Evolutionary conservation across 768 basidiomycete species (phyloP).

Genomic region (Boletus patriciae): DNA sequence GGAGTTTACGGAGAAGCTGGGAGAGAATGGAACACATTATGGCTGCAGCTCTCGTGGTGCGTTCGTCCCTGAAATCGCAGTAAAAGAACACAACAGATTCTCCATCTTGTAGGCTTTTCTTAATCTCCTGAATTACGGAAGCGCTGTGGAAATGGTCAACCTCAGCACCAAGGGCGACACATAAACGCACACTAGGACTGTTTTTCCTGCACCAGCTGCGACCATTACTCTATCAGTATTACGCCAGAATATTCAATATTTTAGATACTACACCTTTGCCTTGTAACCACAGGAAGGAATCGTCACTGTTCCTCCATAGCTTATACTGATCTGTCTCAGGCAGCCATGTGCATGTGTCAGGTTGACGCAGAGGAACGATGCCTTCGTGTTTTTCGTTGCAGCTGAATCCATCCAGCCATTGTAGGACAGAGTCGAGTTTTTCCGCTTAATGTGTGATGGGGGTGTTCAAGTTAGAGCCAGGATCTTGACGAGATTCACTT

Average conservation of each 20-base stretch:
- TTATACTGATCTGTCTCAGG: neutral
- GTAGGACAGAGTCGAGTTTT: neutral
- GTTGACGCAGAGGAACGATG: neutral
- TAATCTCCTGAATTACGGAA: neutral
- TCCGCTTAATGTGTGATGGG: neutral
- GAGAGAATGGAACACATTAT: slow-evolving; percentile 16
- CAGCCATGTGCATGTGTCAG: slow-evolving; percentile 7
- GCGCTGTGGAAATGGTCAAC: neutral
- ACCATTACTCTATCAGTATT: neutral
- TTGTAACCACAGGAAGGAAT: slow-evolving; percentile 8
- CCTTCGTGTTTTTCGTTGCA: slow-evolving; percentile 1
- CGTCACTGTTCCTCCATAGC: neutral
- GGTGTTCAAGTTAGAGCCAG: neutral
- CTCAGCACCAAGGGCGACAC: neutral
- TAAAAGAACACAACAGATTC: slow-evolving; percentile 16
- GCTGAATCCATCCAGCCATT: neutral
- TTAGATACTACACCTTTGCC: slow-evolving; percentile 1
- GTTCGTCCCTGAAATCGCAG: slow-evolving; percentile 15
- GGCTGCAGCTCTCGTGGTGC: neutral
- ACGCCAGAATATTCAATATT: neutral
- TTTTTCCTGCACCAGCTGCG: slow-evolving; percentile 19
- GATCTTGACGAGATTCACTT: too few relatives aligned
- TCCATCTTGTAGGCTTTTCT: neutral
- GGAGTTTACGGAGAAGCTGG: slow-evolving; percentile 10
- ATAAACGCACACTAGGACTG: slow-evolving; percentile 11